These are phyloP conservation scores for Solanum appendiculatum DNA, from an alignment of 257 asterid genomes.

Conservation along the genomic window DNA sequence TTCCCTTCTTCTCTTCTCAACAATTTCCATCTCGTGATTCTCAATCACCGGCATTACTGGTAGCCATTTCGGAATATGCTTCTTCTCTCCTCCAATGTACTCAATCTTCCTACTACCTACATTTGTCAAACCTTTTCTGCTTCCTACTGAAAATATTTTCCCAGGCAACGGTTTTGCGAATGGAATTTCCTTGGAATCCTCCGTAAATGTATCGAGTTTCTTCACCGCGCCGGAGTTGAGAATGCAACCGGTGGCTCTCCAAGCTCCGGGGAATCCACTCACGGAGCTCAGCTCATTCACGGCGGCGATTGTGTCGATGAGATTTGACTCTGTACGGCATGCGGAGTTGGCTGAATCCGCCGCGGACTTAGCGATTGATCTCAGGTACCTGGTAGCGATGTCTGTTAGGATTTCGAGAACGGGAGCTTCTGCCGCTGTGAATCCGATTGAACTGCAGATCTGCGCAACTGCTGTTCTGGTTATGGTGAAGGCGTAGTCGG, in stretches of 20 bases:
- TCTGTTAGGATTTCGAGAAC: conserved; percentile 39
- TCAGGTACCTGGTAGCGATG: conserved; percentile 35
- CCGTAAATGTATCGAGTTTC: conserved; percentile 21
- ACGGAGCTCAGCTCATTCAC: conserved; percentile 39
- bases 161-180: conserved; percentile 35
- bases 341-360: conserved; percentile 32
- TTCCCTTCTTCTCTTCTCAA: background rate
- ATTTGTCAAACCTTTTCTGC: background rate
- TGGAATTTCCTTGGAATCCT: conserved; percentile 30
- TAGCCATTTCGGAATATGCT: conserved; percentile 50
- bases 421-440: conserved; percentile 20
- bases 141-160: background rate
- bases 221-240: conserved; percentile 20
- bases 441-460: conserved; percentile 47
- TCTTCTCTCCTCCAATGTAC: conserved; percentile 2
- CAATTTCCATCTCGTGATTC: background rate
- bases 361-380: conserved; percentile 29
- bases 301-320: conserved; percentile 31
- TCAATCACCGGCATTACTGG: conserved; percentile 26
- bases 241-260: background rate
- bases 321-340: conserved; percentile 44
- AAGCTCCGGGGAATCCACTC: conserved; percentile 31
- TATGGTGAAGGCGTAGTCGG: conserved; percentile 18
- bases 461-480: conserved; percentile 43
- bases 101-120: background rate